Evolutionary conservation across 2,329 filamentous ascomycete genomes (phyloP).

Genomic region (Beauveria sp.): DNA sequence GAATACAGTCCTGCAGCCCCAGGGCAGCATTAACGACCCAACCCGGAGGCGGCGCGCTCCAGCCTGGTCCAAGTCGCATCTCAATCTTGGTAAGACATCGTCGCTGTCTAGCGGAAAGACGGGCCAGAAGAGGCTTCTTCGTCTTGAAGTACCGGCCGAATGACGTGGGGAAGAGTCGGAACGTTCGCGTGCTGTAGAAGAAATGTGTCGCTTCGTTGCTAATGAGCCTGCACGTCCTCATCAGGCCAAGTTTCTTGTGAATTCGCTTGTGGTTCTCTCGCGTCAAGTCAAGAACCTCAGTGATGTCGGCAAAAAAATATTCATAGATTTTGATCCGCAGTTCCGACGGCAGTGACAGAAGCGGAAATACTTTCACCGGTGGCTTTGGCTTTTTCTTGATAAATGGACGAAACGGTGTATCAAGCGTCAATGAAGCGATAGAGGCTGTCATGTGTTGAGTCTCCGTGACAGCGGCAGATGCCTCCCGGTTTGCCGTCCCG

Average conservation of each 20-base stretch:
- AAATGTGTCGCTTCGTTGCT: slow-evolving; percentile 56
- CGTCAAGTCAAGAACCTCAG: slow-evolving; percentile 57
- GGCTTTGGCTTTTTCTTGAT: slow-evolving; percentile 23
- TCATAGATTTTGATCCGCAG: slow-evolving; percentile 63
- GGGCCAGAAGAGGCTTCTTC: slow-evolving; percentile 62
- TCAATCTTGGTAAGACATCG: slow-evolving; percentile 56
- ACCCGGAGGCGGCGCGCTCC: slow-evolving; percentile 59
- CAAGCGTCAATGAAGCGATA: slow-evolving; percentile 38
- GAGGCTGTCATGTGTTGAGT: slow-evolving; percentile 32
- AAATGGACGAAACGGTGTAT: slow-evolving; percentile 27
- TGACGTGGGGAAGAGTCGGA: slow-evolving; percentile 60
- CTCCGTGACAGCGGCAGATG: slow-evolving; percentile 30
- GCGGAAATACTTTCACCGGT: slow-evolving; percentile 46
- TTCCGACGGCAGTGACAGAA: slow-evolving; percentile 62
- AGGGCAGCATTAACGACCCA: slow-evolving; percentile 62
- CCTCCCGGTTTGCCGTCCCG: slow-evolving; percentile 21
- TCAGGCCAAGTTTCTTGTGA: slow-evolving; percentile 50
- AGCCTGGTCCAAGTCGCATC: slow-evolving; percentile 65
- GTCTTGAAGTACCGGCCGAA: slow-evolving; percentile 63
- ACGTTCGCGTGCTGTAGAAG: slow-evolving; percentile 56
- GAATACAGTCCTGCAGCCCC: slow-evolving; percentile 54
- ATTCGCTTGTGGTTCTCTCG: slow-evolving; percentile 57
- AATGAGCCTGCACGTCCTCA: slow-evolving; percentile 53
- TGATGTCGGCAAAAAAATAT: slow-evolving; percentile 48
- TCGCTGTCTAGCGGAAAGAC: slow-evolving; percentile 55